Evolutionary conservation across 306 rosid species (phyloP).

Genomic region (Vigna nakashimae): DNA sequence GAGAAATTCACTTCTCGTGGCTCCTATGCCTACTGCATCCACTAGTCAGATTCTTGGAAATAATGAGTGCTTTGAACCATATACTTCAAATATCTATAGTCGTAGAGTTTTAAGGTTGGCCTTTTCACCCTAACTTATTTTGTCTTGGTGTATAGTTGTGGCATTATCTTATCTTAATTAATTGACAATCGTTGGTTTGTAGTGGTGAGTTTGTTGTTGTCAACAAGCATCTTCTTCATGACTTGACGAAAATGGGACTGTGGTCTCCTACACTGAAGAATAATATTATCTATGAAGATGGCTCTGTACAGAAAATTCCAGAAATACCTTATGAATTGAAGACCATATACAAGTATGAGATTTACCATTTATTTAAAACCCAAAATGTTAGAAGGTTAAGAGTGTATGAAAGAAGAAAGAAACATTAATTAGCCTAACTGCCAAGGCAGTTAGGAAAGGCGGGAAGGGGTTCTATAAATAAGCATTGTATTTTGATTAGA

Average conservation of each 20-base stretch:
- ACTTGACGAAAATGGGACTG: constrained; percentile 81
- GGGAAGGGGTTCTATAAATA: too few relatives aligned
- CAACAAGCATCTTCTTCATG: constrained; percentile 88
- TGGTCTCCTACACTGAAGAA: constrained; percentile 83
- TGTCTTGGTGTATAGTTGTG: background rate
- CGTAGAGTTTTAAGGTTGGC: constrained; percentile 80
- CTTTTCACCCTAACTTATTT: background rate
- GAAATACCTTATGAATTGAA: constrained; percentile 74
- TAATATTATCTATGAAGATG: constrained; percentile 68
- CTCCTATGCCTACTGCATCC: constrained; percentile 97
- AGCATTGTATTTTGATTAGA: too few relatives aligned
- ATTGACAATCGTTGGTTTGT: constrained; percentile 21
- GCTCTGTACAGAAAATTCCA: constrained; percentile 68
- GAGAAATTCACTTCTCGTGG: constrained; percentile 84
- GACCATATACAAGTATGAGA: constrained; percentile 72
- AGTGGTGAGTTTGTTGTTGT: constrained; percentile 95
- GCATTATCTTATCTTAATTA: constrained; percentile 1
- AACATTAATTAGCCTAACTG: too few relatives aligned
- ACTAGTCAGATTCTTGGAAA: constrained; percentile 94
- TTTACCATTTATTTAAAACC: background rate
- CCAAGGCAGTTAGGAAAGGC: too few relatives aligned
- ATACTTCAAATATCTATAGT: constrained; percentile 81
- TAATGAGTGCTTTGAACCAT: constrained; percentile 93
- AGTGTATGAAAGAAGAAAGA: too few relatives aligned
- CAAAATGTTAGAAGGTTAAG: background rate